Evolutionary conservation across 106 monocot genomes (phyloP), one percentile per base, ranked within the genome.

Genomic region (Dioscorea alata): DNA sequence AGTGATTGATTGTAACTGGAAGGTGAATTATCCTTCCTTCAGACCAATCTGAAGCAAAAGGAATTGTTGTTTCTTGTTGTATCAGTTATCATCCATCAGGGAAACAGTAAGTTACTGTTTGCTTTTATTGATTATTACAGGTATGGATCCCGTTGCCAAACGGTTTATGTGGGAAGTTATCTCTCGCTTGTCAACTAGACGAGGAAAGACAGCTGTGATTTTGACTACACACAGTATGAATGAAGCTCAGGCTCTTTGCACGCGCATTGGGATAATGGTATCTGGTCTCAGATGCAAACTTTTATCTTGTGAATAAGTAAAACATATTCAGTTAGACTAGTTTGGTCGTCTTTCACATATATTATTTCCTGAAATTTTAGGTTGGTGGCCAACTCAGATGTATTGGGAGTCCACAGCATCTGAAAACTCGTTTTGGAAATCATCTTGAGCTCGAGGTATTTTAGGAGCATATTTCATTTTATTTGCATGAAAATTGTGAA

Each of bases 151-250:
- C 53, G 76, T 90, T 78, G 94, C 94, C 58, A 94, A 84, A 73
- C 71, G 94, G 58, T 94, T 94, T 67, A 90, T 94, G 90, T 94
- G 90, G 94, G 84, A 94, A 60, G 94, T 94, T 48, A 94, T 94
- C 68, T 86, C 94, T 68, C 79, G 79, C 50, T 74, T 94, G 65
- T 90, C 94, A 65, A 94, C 94, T 19, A 79, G 87, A 73, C 70
- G 63, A 63, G 93, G 89, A 76, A 94, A 90, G 69, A 90, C 84
- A 25, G 94, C 94, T 77, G 80, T 94, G 33, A 94, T 94, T 56
- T 73, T 94, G 25, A 94, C 94, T 52, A 94, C 94, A 54, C 94
- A 94, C 70, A 94, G 94, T 80, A 94, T 94, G 94, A 82, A 86
- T 73, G 94, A 94, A 82, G 94, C 94, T 73, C 94, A 94, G 67